Percentiles rank a stretch among this genome's conserved stretches.
phyloP scores from a whole-genome alignment of 352 stramenopile species.

The Phytopythium aichiense region DNA sequence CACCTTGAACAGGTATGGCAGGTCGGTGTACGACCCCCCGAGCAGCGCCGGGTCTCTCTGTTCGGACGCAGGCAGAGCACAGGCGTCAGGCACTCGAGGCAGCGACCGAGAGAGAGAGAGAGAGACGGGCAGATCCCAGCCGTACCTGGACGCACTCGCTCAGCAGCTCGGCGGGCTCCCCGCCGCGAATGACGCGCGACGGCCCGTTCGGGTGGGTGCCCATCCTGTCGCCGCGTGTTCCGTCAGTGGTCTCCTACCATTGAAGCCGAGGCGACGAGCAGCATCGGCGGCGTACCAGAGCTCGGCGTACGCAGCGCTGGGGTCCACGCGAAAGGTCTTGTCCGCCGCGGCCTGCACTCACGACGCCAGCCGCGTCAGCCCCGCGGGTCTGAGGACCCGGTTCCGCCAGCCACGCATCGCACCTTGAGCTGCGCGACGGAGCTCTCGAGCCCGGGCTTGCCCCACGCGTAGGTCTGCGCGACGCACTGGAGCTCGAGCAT shows the following conservation, averaged over 20 bases:
- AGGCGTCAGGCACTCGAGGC: background rate
- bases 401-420: background rate
- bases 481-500: slow-evolving; percentile 84
- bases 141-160: slow-evolving; percentile 66
- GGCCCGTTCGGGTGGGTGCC: slow-evolving; percentile 93
- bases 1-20: slow-evolving; percentile 99
- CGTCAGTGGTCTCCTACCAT: background rate
- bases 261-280: background rate
- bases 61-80: slow-evolving; percentile 8
- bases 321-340: slow-evolving; percentile 37
- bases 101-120: background rate
- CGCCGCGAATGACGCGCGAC: slow-evolving; percentile 55
- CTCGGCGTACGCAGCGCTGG: slow-evolving; percentile 73
- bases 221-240: slow-evolving; percentile 56
- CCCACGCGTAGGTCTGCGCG: slow-evolving; percentile 90
- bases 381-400: background rate
- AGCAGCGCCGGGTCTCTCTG: slow-evolving; percentile 34
- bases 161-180: slow-evolving; percentile 42
- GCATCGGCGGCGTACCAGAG: slow-evolving; percentile 60
- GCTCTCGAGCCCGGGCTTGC: slow-evolving; percentile 78
- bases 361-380: background rate
- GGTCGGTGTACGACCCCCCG: slow-evolving; percentile 46
- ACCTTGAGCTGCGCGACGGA: slow-evolving; percentile 88
- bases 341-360: slow-evolving; percentile 37
- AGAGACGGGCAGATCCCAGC: background rate